Evolutionary conservation across 2,329 filamentous ascomycete genomes (phyloP), one percentile per base, ranked within the genome.

Genomic region (Torrubiella hemipterigena): DNA sequence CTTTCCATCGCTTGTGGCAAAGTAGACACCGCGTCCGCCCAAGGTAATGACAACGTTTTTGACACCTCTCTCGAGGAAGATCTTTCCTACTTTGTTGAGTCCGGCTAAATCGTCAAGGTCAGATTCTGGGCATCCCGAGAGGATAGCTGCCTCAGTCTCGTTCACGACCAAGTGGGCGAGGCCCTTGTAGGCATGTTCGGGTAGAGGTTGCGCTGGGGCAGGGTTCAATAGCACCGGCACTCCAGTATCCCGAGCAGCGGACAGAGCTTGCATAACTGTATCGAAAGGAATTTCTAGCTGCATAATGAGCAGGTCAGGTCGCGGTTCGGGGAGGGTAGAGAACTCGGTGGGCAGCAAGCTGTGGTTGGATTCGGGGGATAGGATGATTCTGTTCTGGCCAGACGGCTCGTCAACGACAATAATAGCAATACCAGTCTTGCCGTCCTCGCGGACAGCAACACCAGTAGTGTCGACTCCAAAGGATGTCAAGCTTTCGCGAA

Each of bases 141-240:
- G 67, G 30, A 87, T 70, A 7, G 77, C 70, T 3, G 86, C 83
- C 59, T 95, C 87, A 2, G 80, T 91, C 61, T 95, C 87, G 49
- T 96, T 95, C 45, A 95, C 72, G 30, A 95, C 73, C 26, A 95
- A 64, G 46, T 93, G 84, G 25, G 76, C 74, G 19, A 95, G 67
- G 1, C 70, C 72, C 6, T 52, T 44, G 49, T 81, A 91, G 7
- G 73, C 75, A 17, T 72, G 65, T 1, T 63, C 62, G 1, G 83
- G 85, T 4, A 94, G 56, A 7, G 59, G 54, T 27, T 77, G 67
- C 4, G 86, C 85, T 5, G 81, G 81, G 4, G 87, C 87, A 12
- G 87, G 86, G 53, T 95, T 96, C 40, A 94, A 68, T 30, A 95
- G 68, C 3, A 89, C 78, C 21, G 69, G 63, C 2, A 81, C 62